Percentiles rank a stretch among this genome's conserved stretches.
These are phyloP conservation scores for Lumnitzera racemosa DNA, from an alignment of 345 rosid species.

Conservation along the genomic window DNA sequence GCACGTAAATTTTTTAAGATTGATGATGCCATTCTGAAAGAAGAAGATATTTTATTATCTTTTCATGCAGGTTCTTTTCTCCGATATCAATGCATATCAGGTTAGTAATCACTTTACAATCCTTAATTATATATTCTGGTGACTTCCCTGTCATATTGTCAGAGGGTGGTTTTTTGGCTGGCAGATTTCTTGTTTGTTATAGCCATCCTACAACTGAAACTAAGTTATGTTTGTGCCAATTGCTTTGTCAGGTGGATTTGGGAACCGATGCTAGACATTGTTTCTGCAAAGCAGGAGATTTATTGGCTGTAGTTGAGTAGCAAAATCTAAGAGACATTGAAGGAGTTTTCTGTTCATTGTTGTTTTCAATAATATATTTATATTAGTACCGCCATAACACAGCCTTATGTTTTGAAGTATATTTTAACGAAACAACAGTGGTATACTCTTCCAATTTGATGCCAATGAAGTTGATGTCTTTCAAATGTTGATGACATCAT, in stretches of 20 bases:
- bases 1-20: background rate
- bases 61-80: constrained; percentile 65
- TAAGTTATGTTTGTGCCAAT: background rate
- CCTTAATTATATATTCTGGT: background rate
- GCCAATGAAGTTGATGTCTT: too few relatives aligned
- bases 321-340: background rate
- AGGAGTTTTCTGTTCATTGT: too few relatives aligned
- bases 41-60: background rate
- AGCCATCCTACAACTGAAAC: background rate
- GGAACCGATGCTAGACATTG: constrained; percentile 66
- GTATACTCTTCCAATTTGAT: too few relatives aligned
- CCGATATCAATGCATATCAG: constrained; percentile 81
- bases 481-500: too few relatives aligned
- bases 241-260: constrained; percentile 48
- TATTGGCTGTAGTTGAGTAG: constrained; percentile 76
- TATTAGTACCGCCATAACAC: too few relatives aligned
- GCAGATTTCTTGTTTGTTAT: background rate
- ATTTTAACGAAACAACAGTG: too few relatives aligned
- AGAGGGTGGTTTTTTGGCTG: too few relatives aligned
- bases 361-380: too few relatives aligned
- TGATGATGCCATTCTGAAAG: background rate
- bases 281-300: constrained; percentile 76
- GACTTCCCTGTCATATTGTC: background rate
- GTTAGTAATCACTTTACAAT: constrained; percentile 21
- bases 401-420: too few relatives aligned